These are phyloP conservation scores for Paecilomyces fulvus DNA, from an alignment of 2,329 filamentous ascomycete species.

Conservation along the genomic window DNA sequence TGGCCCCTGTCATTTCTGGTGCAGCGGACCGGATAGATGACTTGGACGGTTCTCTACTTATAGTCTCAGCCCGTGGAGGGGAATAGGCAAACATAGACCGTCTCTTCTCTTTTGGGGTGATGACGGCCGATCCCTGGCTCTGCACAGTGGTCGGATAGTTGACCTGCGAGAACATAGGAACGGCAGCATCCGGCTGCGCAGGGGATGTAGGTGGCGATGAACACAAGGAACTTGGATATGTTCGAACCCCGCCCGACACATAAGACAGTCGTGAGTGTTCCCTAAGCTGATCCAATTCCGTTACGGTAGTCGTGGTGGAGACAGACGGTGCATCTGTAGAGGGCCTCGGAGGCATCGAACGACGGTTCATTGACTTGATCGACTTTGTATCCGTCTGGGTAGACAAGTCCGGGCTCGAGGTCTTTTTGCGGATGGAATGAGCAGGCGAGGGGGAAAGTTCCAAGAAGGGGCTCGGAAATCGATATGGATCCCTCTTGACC, in stretches of 20 bases:
- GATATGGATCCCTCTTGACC: slow-evolving; percentile 27
- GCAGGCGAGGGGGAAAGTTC: neutral
- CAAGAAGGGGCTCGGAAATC: slow-evolving; percentile 10
- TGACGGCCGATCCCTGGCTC: slow-evolving; percentile 6
- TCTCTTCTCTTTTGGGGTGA: slow-evolving; percentile 14
- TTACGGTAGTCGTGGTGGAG: slow-evolving; percentile 10
- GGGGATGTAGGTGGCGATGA: slow-evolving; percentile 8
- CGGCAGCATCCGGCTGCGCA: slow-evolving; percentile 4
- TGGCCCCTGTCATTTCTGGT: slow-evolving; percentile 17
- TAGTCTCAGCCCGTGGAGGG: slow-evolving; percentile 4
- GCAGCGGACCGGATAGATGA: slow-evolving; percentile 14
- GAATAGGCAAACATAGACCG: slow-evolving; percentile 16
- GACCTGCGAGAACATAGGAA: slow-evolving; percentile 8
- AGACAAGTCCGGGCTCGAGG: slow-evolving; percentile 4
- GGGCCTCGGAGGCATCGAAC: slow-evolving; percentile 8
- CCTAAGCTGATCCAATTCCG: slow-evolving; percentile 12
- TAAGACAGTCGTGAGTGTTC: slow-evolving; percentile 14
- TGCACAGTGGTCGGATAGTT: slow-evolving; percentile 9
- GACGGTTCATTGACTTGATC: slow-evolving; percentile 9
- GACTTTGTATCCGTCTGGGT: slow-evolving; percentile 2
- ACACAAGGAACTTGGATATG: slow-evolving; percentile 6
- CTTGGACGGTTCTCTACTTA: slow-evolving; percentile 12
- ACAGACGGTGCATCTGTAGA: slow-evolving; percentile 14
- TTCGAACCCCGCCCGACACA: slow-evolving; percentile 15
- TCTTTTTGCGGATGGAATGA: slow-evolving; percentile 4